phyloP scores from a whole-genome alignment of 306 rosid species.

The Medicago arabica region DNA sequence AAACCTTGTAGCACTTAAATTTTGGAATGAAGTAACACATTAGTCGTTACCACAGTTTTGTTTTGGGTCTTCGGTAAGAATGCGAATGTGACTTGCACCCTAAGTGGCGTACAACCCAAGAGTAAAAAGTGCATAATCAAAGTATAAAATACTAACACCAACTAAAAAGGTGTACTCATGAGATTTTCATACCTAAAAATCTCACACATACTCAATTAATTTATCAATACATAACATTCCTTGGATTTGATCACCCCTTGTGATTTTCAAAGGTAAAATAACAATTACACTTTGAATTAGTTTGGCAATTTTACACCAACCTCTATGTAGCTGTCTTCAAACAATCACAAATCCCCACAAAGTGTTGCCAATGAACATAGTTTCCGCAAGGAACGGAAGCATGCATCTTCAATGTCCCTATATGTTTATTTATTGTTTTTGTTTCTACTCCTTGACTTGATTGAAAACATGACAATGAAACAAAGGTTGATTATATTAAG shows the following conservation, averaged over 20 bases:
- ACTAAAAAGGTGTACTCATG: neutral
- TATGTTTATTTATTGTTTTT: slow-evolving; percentile 25
- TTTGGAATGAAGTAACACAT: too few species aligned
- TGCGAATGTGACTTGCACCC: neutral
- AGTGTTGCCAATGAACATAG: slow-evolving; percentile 38
- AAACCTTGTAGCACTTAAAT: too few species aligned
- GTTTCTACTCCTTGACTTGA: slow-evolving; percentile 11
- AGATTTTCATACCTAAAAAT: neutral
- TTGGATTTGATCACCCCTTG: slow-evolving; percentile 14
- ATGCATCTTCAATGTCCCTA: slow-evolving; percentile 43
- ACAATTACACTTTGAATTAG: neutral
- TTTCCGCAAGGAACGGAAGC: slow-evolving; percentile 62
- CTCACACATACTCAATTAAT: neutral
- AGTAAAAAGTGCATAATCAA: slow-evolving; percentile 2
- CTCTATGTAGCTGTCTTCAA: slow-evolving; percentile 27
- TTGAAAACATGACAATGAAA: slow-evolving; percentile 33
- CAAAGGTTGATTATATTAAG: neutral
- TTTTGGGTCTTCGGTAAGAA: neutral
- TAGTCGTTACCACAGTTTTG: too few species aligned
- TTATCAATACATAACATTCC: slow-evolving; percentile 14
- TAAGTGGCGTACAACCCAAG: slow-evolving; percentile 10
- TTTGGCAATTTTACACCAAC: slow-evolving; percentile 25
- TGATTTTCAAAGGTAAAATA: slow-evolving; percentile 18
- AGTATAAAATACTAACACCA: neutral
- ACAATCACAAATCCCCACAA: slow-evolving; percentile 39